Percentiles rank a stretch among this genome's conserved stretches.
Evolutionary conservation across 1,284 basidiomycete genomes (phyloP).

Genomic region (Wolfiporia cocos): DNA sequence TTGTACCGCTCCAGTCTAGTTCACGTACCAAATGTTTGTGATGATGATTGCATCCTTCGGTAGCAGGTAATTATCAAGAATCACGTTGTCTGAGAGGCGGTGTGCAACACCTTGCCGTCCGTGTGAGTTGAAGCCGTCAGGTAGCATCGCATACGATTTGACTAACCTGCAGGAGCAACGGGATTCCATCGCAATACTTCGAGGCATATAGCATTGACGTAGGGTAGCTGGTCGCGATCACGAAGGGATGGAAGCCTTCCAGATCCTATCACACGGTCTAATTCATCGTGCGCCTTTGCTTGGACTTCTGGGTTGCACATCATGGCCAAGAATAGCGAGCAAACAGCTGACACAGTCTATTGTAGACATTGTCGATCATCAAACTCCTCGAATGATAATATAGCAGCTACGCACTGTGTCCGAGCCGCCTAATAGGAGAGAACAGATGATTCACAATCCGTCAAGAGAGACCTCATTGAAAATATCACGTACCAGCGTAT

Average conservation of each 20-base stretch:
- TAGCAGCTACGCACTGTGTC: conserved; percentile 25
- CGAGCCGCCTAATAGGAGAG: conserved; percentile 17
- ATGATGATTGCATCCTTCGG: conserved; percentile 24
- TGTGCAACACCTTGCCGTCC: conserved; percentile 20
- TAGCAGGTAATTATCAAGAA: conserved; percentile 21
- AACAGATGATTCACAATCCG: not conserved
- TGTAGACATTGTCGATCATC: not conserved
- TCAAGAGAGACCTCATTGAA: not conserved
- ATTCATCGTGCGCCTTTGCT: conserved; percentile 25
- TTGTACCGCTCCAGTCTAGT: too few species aligned
- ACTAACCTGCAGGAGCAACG: conserved; percentile 22
- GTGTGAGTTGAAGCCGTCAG: too few species aligned
- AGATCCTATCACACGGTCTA: conserved; percentile 24
- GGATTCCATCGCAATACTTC: conserved; percentile 27
- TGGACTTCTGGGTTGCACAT: conserved; percentile 26
- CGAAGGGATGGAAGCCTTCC: conserved; percentile 24
- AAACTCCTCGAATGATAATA: too few species aligned
- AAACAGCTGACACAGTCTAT: conserved; percentile 23
- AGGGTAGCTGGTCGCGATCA: conserved; percentile 27
- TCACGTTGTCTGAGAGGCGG: conserved; percentile 20
- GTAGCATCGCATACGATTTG: not conserved
- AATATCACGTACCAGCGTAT: conserved; percentile 17
- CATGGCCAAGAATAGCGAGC: conserved; percentile 27
- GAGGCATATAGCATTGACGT: conserved; percentile 23
- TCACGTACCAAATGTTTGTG: conserved; percentile 21